Percentiles rank a stretch among this genome's conserved stretches.
Evolutionary conservation across 2,329 filamentous ascomycete species (phyloP).

Genomic region (Diaporthe vexans): DNA sequence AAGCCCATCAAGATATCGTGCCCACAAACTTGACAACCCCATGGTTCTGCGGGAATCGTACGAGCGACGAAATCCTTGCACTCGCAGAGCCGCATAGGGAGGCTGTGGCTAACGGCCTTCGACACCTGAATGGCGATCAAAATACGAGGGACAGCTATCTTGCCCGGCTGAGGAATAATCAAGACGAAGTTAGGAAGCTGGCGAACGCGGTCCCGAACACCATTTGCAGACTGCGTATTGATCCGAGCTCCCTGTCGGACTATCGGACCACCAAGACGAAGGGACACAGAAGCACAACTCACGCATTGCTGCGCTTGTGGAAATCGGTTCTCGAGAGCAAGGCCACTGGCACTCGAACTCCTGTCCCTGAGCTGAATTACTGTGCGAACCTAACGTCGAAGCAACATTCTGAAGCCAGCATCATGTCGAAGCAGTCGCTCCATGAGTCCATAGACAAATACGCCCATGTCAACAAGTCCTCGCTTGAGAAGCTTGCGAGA

Average conservation of each 20-base stretch:
- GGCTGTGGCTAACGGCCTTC: neutral
- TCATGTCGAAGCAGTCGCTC: neutral
- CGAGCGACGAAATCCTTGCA: neutral
- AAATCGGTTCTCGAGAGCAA: neutral
- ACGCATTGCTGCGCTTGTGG: neutral
- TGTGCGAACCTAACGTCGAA: neutral
- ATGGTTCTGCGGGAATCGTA: neutral
- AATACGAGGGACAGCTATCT: neutral
- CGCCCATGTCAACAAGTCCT: neutral
- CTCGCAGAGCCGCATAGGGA: neutral
- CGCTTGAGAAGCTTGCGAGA: neutral
- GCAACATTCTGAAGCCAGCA: neutral
- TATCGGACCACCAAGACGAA: neutral
- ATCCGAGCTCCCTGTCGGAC: neutral
- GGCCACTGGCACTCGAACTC: rapidly evolving
- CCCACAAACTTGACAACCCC: neutral
- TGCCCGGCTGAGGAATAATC: neutral
- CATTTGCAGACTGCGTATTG: neutral
- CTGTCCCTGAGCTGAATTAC: neutral
- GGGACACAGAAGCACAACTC: neutral
- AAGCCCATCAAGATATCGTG: neutral
- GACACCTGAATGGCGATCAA: neutral
- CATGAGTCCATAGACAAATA: neutral
- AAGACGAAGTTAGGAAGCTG: neutral
- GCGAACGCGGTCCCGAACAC: neutral